Base-by-base conservation (phyloP, 2,329 filamentous ascomycete species). In the Fusarium luffae region DNA sequence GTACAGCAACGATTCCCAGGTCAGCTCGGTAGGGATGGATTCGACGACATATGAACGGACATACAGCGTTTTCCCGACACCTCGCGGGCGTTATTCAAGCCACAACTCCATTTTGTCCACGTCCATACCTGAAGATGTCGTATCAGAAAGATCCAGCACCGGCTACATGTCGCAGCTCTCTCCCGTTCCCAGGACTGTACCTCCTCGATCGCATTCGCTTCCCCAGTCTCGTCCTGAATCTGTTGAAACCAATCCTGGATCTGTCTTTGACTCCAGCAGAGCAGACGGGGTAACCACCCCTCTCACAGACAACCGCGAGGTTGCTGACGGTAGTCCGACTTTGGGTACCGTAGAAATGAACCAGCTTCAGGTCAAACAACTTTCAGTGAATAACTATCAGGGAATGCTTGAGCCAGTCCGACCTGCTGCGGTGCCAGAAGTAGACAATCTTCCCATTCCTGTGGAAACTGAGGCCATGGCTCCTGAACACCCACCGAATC, bases 41-140 rank as follows among this genome's bases (percentile, higher is more conserved):
- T 11, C 61, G 18, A 34, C 42, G 19, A 59, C 56, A 18, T 54
- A 75, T 28, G 73, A 75, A 43, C 70, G 70, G n/a, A 59, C 63
- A 34, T 75, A 76, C 21, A 74, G 59, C 41, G 54, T 72, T 23
- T 77, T 75, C 41, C 75, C 72, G 14, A 60, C 64, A 23, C 70
- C 68, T 5, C 69, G 73, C 21, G 51, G 62, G 28, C 69, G 72
- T 48, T 72, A 74, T 47, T 70, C 74, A 30, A 73, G 47, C 18
- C 40, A 68, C 19, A 72, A 63, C 12, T 72, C 71, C 13, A 72
- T 73, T 30, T 47, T 75, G 54, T 75, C 74, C 14, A 63, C 73
- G 10, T 71, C 74, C 13, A 76, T 76, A 42, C 74, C 74, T 3
- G 74, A 76, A 62, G 70, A 76, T 54, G 68, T 63, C 5, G 73